Conservation (phyloP, 352 stramenopile genomes). For the Pilasporangium apinafurcum region DNA sequence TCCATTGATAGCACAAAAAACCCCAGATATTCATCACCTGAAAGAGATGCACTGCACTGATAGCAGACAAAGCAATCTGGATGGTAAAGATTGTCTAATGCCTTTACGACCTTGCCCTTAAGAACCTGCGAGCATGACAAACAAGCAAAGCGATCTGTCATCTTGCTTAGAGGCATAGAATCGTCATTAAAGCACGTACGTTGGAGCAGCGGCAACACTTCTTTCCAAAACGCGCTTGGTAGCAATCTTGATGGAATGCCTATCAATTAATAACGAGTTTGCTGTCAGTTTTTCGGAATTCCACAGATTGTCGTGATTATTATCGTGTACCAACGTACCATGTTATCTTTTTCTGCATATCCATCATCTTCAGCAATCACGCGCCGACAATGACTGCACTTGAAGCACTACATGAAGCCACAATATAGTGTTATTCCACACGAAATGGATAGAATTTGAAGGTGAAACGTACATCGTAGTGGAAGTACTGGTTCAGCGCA, state of each 20-base stretch:
- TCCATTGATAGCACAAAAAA: neutral
- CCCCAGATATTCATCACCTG: constrained; percentile 37
- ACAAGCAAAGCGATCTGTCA: neutral
- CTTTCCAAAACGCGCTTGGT: constrained; percentile 74
- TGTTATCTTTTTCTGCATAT: constrained; percentile 78
- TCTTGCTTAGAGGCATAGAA: neutral
- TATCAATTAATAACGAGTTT: constrained; percentile 5
- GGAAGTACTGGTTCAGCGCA: constrained; percentile 79
- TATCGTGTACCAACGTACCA: constrained; percentile 18
- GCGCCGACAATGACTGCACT: constrained; percentile 66
- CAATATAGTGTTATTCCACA: too few species aligned
- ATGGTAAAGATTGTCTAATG: constrained; percentile 79
- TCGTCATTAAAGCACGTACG: constrained; percentile 9
- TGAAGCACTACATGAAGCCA: constrained; percentile 56
- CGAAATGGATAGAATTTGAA: neutral
- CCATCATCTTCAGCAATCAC: constrained; percentile 74
- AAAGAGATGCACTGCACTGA: constrained; percentile 66
- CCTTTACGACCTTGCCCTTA: constrained; percentile 84
- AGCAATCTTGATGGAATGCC: constrained; percentile 78
- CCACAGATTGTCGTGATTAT: constrained; percentile 1
- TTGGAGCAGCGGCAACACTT: constrained; percentile 73
- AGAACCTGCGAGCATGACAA: constrained; percentile 28
- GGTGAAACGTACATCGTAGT: constrained; percentile 63
- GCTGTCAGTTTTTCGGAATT: neutral
- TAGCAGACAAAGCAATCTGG: constrained; percentile 81